These are phyloP conservation scores for Agaricales sp. DNA, from an alignment of 1,284 basidiomycete genomes.

Conservation along the genomic window DNA sequence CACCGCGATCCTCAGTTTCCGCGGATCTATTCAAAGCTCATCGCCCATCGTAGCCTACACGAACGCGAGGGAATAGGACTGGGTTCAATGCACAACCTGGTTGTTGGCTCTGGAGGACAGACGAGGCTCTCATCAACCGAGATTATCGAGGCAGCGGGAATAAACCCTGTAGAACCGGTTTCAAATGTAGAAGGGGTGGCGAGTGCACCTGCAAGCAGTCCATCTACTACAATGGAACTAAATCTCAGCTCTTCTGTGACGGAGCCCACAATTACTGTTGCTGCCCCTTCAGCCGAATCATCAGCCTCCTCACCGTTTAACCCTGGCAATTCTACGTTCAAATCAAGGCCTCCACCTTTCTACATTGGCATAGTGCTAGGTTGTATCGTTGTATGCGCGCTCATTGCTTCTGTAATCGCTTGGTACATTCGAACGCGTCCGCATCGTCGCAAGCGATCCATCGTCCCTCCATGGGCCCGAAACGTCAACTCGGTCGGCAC, in stretches of 20 bases:
- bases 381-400: slow-evolving; percentile 26
- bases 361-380: slow-evolving; percentile 36
- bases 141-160: not conserved
- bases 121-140: not conserved
- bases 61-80: not conserved
- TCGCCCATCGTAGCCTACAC: not conserved
- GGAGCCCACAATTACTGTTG: not conserved
- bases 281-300: not conserved
- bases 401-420: slow-evolving; percentile 26
- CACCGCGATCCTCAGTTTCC: not conserved
- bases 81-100: not conserved
- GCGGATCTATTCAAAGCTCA: not conserved
- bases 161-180: not conserved
- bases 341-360: slow-evolving; percentile 18
- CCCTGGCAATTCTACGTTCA: not conserved
- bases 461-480: slow-evolving; percentile 21
- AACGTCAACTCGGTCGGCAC: slow-evolving; percentile 12
- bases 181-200: not conserved
- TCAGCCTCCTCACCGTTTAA: not conserved
- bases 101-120: not conserved
- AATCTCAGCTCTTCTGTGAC: not conserved
- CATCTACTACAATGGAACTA: not conserved
- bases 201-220: not conserved
- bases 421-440: slow-evolving; percentile 29
- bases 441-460: slow-evolving; percentile 20